Evolutionary conservation across 2,329 filamentous ascomycete species (phyloP), one percentile per base, ranked within the genome.

Genomic region (Ambrosiella xylebori): DNA sequence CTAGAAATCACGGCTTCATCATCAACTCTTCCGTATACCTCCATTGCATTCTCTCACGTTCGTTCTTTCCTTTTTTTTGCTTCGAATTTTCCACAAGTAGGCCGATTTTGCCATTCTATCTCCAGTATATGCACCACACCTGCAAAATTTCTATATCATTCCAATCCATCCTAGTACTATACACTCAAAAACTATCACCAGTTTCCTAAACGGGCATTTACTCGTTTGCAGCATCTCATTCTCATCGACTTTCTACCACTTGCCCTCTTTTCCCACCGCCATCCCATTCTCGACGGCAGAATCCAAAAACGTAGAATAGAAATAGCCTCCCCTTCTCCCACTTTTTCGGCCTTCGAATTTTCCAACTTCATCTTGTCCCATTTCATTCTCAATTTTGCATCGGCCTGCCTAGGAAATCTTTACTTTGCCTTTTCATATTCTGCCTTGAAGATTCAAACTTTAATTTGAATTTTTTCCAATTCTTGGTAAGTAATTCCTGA

Each of bases 321-420:
- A 47, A 47, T 47, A 47, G 44, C 44, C 19, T 5, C 2, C 44
- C 8, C 35, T 12, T 54, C 47, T 51, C 35, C 27, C 19, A 7
- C 2, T 11, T 8, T 27, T 36, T 51, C 13, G 7, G 11, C 40
- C 36, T 45, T 35, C 17, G 7, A n/a, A 52, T 36, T 50, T 39
- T 57, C 47, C 51, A 47, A 36, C n/a, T 47, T 17, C n/a, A 13
- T 38, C 39, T 59, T 44, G 35, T 56, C 52, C 49, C 53, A 50
- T 44, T 59, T 38, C 38, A 56, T 47, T 38, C 36, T 57, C n/a
- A 15, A 8, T 15, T 47, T 47, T 47, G 7, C 11, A n/a, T 5
- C n/a, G 9, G 44, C 44, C 27, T 27, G 4, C 27, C 27, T 27
- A 27, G 5, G 27, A 27, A 27, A 27, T 27, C 27, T 27, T 27